Evolutionary conservation across 805 yeast species (phyloP).

Genomic region (Ogataea polymorpha): DNA sequence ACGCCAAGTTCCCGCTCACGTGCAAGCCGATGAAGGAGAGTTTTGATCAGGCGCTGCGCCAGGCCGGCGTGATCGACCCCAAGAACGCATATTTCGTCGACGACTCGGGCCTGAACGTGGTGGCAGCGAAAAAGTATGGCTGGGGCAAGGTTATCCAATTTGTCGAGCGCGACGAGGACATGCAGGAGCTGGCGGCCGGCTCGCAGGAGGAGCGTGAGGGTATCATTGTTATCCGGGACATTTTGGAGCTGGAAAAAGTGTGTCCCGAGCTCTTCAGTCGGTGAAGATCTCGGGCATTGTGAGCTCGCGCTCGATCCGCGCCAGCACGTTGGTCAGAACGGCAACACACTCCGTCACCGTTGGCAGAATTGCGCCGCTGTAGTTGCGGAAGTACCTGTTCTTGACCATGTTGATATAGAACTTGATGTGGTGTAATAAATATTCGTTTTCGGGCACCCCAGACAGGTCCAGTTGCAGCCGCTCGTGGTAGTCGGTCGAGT

Average conservation of each 20-base stretch:
- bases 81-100: conserved; percentile 72
- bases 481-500: conserved; percentile 5
- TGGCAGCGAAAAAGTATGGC: conserved; percentile 68
- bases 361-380: conserved; percentile 17
- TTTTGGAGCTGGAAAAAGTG: conserved; percentile 51
- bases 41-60: conserved; percentile 60
- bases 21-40: conserved; percentile 87
- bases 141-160: conserved; percentile 71
- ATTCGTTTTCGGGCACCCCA: conserved; percentile 13
- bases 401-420: conserved; percentile 13
- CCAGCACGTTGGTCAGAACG: conserved; percentile 14
- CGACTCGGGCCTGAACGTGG: conserved; percentile 78
- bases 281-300: conserved; percentile 15
- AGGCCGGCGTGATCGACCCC: conserved; percentile 55
- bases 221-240: conserved; percentile 51
- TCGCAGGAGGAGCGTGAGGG: conserved; percentile 37
- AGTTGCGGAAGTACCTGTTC: conserved; percentile 17
- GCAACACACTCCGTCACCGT: conserved; percentile 22
- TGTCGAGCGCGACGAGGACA: conserved; percentile 66
- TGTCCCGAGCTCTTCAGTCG: conserved; percentile 44
- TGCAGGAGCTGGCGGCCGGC: conserved; percentile 34
- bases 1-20: conserved; percentile 60
- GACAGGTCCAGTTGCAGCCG: conserved; percentile 4
- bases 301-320: conserved; percentile 20
- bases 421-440: conserved; percentile 9